Evolutionary conservation across 1,284 basidiomycete genomes (phyloP).

Genomic region (Moniliella sp.): DNA sequence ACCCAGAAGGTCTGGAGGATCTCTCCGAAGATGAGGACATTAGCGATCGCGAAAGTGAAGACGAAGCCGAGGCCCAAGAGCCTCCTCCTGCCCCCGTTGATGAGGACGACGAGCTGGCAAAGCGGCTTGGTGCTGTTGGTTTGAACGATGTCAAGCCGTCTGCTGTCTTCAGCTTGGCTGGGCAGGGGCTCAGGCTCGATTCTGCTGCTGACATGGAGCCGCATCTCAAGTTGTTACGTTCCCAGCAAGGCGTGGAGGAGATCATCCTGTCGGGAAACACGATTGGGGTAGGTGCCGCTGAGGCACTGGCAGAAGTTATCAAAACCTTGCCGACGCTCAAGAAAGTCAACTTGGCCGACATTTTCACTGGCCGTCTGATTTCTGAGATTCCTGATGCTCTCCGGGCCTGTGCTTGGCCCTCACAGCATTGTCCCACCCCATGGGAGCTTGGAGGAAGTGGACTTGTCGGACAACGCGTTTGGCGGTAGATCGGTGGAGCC

Average conservation of each 20-base stretch:
- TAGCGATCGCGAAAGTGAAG: no score
- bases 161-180: conserved; percentile 17
- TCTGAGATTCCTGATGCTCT: conserved; percentile 80
- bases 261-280: conserved; percentile 86
- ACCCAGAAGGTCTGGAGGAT: no score
- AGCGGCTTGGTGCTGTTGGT: no score
- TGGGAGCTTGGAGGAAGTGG: conserved; percentile 69
- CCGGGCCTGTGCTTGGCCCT: conserved; percentile 67
- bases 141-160: no score
- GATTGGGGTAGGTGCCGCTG: conserved; percentile 73
- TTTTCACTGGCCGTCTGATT: conserved; percentile 90
- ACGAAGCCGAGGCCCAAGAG: no score
- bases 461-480: conserved; percentile 89
- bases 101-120: no score
- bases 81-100: no score
- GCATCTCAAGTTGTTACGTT: conserved; percentile 42
- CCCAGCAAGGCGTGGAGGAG: conserved; percentile 40
- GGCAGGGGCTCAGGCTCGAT: conserved; percentile 53
- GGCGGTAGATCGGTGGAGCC: conserved; percentile 85
- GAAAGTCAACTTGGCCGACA: conserved; percentile 55
- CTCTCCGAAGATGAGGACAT: no score
- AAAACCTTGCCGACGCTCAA: neutral
- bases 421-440: conserved; percentile 50
- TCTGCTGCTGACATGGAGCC: conserved; percentile 57
- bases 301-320: conserved; percentile 62